phyloP scores from a whole-genome alignment of 345 rosid species.

The Lagerstroemia speciosa region DNA sequence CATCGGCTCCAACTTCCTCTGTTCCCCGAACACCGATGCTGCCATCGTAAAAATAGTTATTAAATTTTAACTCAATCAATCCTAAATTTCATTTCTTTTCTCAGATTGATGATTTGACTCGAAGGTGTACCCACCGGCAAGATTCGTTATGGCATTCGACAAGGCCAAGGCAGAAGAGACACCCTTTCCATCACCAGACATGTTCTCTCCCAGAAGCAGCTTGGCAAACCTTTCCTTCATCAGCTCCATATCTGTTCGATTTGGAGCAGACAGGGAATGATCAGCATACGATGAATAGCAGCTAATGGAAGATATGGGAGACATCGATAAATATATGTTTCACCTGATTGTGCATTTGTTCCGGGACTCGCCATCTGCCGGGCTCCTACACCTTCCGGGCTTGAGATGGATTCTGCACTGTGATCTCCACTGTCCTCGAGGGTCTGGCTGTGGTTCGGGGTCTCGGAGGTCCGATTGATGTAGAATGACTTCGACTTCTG shows the following conservation, averaged over 20 bases:
- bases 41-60: background rate
- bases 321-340: background rate
- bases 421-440: background rate
- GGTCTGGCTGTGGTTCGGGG: background rate
- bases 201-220: conserved; percentile 38
- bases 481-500: conserved; percentile 40
- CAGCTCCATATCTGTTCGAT: conserved; percentile 27
- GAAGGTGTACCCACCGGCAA: conserved; percentile 29
- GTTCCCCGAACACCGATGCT: conserved; percentile 44
- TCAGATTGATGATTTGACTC: background rate
- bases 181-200: conserved; percentile 45
- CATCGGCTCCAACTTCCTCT: conserved; percentile 31
- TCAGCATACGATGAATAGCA: background rate
- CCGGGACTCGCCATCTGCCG: background rate
- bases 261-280: background rate
- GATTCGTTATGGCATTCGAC: conserved; percentile 41
- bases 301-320: background rate
- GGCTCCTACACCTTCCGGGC: background rate
- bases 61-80: background rate
- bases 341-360: background rate
- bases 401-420: conserved; percentile 7
- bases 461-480: conserved; percentile 35
- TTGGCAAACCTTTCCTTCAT: conserved; percentile 37
- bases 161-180: conserved; percentile 38
- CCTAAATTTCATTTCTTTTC: background rate